A percentile compares a stretch with the other conserved stretches of the same genome.
phyloP scores from a whole-genome alignment of 129 eudicot genomes.

The Logfia minima region DNA sequence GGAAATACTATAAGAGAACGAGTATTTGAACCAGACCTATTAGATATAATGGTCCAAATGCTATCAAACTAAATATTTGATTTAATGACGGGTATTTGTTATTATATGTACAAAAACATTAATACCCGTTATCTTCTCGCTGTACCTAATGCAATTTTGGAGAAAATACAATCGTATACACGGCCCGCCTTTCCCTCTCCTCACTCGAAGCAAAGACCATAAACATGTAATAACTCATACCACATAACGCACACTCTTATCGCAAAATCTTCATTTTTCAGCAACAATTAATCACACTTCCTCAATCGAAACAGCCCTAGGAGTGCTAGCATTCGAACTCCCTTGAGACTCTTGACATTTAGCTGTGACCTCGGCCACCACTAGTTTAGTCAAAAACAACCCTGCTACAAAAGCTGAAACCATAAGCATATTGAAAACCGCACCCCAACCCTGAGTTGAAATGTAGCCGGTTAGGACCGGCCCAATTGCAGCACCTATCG shows the following conservation, averaged over 20 bases:
- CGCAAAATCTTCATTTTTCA: slow-evolving; percentile 16
- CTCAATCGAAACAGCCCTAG: slow-evolving; percentile 21
- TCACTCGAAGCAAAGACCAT: slow-evolving; percentile 9
- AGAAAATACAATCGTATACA: slow-evolving; percentile 29
- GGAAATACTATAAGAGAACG: background rate
- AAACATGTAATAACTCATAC: background rate
- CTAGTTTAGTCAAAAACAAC: slow-evolving; percentile 75
- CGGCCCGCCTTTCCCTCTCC: slow-evolving; percentile 3
- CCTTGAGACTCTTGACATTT: slow-evolving; percentile 40
- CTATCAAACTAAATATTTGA: slow-evolving; percentile 3
- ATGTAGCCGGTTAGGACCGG: slow-evolving; percentile 86
- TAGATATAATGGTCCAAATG: slow-evolving; percentile 2
- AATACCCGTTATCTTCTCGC: background rate
- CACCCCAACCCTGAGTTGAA: slow-evolving; percentile 73
- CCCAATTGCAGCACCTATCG: slow-evolving; percentile 94
- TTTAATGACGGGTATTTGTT: slow-evolving; percentile 19
- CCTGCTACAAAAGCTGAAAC: slow-evolving; percentile 71
- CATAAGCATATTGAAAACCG: slow-evolving; percentile 85
- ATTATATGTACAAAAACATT: slow-evolving; percentile 30
- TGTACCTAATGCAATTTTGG: slow-evolving; percentile 1
- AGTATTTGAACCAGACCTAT: slow-evolving; percentile 14
- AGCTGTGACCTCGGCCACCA: slow-evolving; percentile 65
- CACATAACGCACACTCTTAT: background rate
- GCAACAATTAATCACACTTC: slow-evolving; percentile 22
- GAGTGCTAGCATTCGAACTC: slow-evolving; percentile 15